Evolutionary conservation across 768 basidiomycete species (phyloP).

Genomic region (Dioszegia hungarica): DNA sequence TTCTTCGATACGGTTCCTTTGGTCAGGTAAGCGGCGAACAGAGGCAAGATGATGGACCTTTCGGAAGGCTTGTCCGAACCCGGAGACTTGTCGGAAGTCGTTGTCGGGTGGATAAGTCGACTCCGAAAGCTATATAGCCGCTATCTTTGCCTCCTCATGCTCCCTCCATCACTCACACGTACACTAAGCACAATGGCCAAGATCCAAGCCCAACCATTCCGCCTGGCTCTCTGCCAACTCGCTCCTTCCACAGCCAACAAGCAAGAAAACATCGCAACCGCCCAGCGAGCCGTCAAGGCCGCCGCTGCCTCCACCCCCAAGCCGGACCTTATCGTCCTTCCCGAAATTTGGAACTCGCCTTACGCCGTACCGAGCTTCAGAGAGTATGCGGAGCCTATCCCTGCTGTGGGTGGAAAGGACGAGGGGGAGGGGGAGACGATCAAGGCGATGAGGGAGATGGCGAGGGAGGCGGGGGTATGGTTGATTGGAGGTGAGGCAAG

Average conservation of each 20-base stretch:
- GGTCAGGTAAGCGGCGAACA: too few species aligned
- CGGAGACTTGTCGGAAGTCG: too few species aligned
- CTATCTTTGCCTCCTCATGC: too few species aligned
- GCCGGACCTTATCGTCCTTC: slow-evolving; percentile 38
- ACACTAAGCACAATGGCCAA: too few species aligned
- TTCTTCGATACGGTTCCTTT: too few species aligned
- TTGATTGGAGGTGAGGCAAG: slow-evolving; percentile 72
- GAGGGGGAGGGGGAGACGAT: slow-evolving; percentile 58
- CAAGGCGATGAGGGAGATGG: slow-evolving; percentile 71
- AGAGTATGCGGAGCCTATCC: slow-evolving; percentile 64
- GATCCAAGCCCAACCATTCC: slow-evolving; percentile 63
- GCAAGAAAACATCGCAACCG: slow-evolving; percentile 70
- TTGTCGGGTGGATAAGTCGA: too few species aligned
- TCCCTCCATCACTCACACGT: too few species aligned
- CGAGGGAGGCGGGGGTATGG: slow-evolving; percentile 75
- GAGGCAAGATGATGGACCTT: too few species aligned
- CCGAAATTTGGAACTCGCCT: slow-evolving; percentile 53
- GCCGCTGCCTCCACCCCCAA: slow-evolving; percentile 47
- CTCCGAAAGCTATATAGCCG: too few species aligned
- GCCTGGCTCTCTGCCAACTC: slow-evolving; percentile 82
- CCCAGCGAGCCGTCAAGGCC: slow-evolving; percentile 68
- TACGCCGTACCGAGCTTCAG: slow-evolving; percentile 63
- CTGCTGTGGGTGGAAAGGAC: slow-evolving; percentile 14
- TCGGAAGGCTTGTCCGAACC: too few species aligned
- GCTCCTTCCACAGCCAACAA: slow-evolving; percentile 71